Conservation (phyloP, 1,284 basidiomycete genomes). For the Naganishia sp. region DNA sequence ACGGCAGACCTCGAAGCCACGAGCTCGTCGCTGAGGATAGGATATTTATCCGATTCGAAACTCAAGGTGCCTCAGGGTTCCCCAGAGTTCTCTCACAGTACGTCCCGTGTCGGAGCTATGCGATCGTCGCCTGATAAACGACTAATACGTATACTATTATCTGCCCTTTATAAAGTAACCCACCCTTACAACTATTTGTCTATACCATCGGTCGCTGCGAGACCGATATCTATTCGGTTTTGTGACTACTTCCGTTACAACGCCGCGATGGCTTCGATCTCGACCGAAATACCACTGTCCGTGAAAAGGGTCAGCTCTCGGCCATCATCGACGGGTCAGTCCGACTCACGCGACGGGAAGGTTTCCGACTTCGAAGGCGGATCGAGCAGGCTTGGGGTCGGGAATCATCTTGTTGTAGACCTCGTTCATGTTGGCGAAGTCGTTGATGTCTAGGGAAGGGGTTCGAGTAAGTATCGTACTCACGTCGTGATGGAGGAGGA, state of each 20-base stretch:
- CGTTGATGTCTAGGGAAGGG: constrained; percentile 33
- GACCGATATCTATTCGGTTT: background rate
- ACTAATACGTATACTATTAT: background rate
- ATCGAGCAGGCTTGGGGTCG: constrained; percentile 36
- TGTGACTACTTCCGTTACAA: background rate
- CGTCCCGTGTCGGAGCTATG: no score
- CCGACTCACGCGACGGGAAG: constrained; percentile 35
- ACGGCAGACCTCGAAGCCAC: no score
- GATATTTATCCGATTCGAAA: no score
- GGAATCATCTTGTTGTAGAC: constrained; percentile 36
- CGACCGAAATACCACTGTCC: constrained; percentile 34
- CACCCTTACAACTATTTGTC: background rate
- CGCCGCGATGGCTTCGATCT: constrained; percentile 7
- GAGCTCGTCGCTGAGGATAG: no score
- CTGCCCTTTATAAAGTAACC: background rate
- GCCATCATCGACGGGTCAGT: background rate
- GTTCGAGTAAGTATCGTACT: background rate
- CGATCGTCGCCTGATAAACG: no score
- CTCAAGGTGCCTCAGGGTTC: no score
- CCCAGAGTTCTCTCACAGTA: no score
- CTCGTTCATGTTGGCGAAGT: constrained; percentile 36
- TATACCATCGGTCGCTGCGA: background rate
- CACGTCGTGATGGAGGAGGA: background rate
- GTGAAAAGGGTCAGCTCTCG: no score
- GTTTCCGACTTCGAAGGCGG: constrained; percentile 37